A percentile compares a stretch with the other conserved stretches of the same genome.
Conservation (phyloP, 768 basidiomycete species). For the Suillus occidentalis region DNA sequence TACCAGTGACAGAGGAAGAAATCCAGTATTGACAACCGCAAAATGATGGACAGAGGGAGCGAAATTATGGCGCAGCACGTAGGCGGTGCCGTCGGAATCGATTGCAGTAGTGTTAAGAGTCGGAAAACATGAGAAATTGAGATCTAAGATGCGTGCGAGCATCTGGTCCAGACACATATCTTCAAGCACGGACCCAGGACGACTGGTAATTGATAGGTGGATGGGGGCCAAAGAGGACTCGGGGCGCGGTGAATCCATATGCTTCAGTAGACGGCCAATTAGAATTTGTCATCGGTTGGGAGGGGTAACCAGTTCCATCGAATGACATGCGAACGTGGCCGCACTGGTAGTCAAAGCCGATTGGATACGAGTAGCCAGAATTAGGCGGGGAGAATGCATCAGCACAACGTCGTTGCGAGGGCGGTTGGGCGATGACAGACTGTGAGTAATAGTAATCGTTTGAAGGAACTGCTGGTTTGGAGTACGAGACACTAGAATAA, state of each 20-base stretch:
- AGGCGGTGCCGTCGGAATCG: slow-evolving; percentile 31
- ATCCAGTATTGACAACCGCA: slow-evolving; percentile 38
- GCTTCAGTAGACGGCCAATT: slow-evolving; percentile 46
- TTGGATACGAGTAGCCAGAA: slow-evolving; percentile 59
- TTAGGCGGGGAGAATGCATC: slow-evolving; percentile 46
- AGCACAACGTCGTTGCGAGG: slow-evolving; percentile 58
- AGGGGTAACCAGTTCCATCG: slow-evolving; percentile 39
- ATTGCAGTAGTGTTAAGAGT: slow-evolving; percentile 31
- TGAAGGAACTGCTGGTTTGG: slow-evolving; percentile 25
- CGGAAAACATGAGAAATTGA: slow-evolving; percentile 22
- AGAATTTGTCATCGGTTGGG: slow-evolving; percentile 40
- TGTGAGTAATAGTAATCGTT: slow-evolving; percentile 7
- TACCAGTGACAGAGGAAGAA: slow-evolving; percentile 19
- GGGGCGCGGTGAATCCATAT: slow-evolving; percentile 40
- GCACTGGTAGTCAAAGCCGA: slow-evolving; percentile 53
- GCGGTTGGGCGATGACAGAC: slow-evolving; percentile 45
- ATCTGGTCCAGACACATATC: slow-evolving; percentile 13
- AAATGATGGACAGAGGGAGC: slow-evolving; percentile 40
- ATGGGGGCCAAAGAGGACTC: slow-evolving; percentile 44
- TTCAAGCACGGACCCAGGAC: slow-evolving; percentile 51
- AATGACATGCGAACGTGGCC: slow-evolving; percentile 46
- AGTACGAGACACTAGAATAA: slow-evolving; percentile 18
- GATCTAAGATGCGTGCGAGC: slow-evolving; percentile 26
- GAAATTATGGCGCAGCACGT: slow-evolving; percentile 39
- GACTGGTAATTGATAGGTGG: slow-evolving; percentile 47